Conservation (phyloP, 176 grass and related monocot species). For the Coix lacrymajobi region DNA sequence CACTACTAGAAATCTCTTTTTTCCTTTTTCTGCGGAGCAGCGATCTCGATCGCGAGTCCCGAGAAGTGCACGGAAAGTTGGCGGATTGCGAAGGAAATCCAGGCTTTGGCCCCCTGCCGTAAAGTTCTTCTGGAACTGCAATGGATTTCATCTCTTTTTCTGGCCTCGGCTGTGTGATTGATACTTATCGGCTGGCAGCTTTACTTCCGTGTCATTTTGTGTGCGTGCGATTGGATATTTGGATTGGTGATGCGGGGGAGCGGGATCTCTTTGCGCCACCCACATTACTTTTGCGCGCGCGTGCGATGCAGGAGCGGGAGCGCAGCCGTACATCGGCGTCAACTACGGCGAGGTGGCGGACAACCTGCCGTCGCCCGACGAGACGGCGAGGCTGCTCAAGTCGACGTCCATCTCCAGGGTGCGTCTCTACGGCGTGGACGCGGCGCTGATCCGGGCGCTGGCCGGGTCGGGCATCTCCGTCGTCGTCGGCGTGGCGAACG, state of each 20-base stretch:
- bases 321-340: constrained; percentile 74
- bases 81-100: constrained; percentile 8
- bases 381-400: constrained; percentile 60
- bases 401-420: constrained; percentile 76
- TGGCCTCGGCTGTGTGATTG: no score
- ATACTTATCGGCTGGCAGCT: neutral
- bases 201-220: neutral
- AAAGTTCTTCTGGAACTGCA: neutral
- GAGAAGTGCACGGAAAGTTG: constrained; percentile 3
- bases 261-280: neutral
- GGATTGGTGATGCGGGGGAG: neutral
- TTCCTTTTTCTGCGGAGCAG: neutral
- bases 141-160: neutral
- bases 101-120: neutral
- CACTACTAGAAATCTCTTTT: neutral
- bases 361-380: constrained; percentile 75
- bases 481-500: constrained; percentile 75
- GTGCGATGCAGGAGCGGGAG: constrained; percentile 9
- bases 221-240: neutral
- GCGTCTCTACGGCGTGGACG: constrained; percentile 76
- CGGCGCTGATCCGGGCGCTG: constrained; percentile 64
- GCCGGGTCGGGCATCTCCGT: constrained; percentile 62
- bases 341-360: constrained; percentile 98
- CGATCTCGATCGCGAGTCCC: constrained; percentile 10
- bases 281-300: neutral